Evolutionary conservation across 2,329 filamentous ascomycete genomes (phyloP).

Genomic region (Falciphora oryzae): DNA sequence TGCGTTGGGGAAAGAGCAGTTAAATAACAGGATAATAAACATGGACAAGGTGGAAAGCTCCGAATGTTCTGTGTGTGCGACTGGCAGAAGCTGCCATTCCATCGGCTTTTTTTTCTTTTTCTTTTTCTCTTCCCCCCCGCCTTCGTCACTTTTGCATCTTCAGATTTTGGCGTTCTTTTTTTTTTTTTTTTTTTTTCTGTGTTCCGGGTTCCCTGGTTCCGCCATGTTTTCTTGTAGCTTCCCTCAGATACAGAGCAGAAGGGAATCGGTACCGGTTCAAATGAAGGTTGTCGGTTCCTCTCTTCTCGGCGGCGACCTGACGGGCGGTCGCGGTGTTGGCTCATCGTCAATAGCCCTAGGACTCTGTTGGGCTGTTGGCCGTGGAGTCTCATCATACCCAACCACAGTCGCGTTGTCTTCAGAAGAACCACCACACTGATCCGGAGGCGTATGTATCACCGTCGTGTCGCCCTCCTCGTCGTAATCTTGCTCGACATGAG

Average conservation of each 20-base stretch:
- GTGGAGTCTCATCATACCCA: conserved; percentile 21
- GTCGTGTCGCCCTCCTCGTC: conserved; percentile 19
- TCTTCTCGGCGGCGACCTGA: conserved; percentile 13
- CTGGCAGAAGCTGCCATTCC: neutral
- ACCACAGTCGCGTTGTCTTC: conserved; percentile 12
- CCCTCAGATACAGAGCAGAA: neutral
- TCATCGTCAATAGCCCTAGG: conserved; percentile 17
- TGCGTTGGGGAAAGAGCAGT: neutral
- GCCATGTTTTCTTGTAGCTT: neutral
- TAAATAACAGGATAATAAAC: conserved; percentile 1
- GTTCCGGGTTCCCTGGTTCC: neutral
- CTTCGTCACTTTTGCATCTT: no score
- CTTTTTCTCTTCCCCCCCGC: neutral
- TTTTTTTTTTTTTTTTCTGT: neutral
- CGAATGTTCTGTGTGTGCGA: neutral
- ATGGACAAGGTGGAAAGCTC: neutral
- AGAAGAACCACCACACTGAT: conserved; percentile 11
- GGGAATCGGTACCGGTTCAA: conserved; percentile 1
- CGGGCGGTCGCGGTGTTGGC: conserved; percentile 20
- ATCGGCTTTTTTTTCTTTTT: neutral
- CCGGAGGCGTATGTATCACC: conserved; percentile 22
- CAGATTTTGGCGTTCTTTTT: neutral
- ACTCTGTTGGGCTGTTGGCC: conserved; percentile 12
- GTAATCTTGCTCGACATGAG: conserved; percentile 20
- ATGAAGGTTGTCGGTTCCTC: conserved; percentile 17